Evolutionary conservation across 257 asterid species (phyloP), one percentile per base, ranked within the genome.

Genomic region (Lithospermum erythrorhizon): DNA sequence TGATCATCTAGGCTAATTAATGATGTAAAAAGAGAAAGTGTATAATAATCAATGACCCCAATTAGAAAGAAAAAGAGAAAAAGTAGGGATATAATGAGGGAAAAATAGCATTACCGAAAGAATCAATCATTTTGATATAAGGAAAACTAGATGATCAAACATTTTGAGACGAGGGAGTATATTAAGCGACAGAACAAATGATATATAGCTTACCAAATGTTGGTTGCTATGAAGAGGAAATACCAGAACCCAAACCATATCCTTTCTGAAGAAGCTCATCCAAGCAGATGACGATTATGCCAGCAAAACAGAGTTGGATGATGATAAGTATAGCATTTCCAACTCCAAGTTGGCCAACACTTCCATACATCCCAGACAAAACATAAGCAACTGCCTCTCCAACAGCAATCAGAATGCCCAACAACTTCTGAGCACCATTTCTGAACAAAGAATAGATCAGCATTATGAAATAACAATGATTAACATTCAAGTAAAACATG

Each of bases 311-410:
- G 62, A 87, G 88, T 63, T 87, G 95, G 70, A 84, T 70, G 71
- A 87, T 87, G 5, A 87, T 87, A 55, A 87, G 88, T 63, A 84
- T 73, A 9, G 95, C 94, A 66, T 87, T 87, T 18, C 95, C 94
- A 58, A 87, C 95, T 53, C 95, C 94, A 70, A 87, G 87, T 62
- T 86, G 95, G 58, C 87, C 61, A 59, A 86, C 95, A 55, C 90
- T 84, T 51, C 95, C 90, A 25, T 87, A 84, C 95, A 87, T 87
- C 57, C 95, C 95, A 14, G 95, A 87, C 32, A 87, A 86, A 59
- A 86, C 95, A 72, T 86, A 86, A 21, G 94, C 95, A 66, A 84
- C 90, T 37, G 95, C 95, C 74, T 87, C 94, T 35, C 95, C 95
- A 59, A 87, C 68, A 1, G 95, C 94, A 20, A 86, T 86, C 63